Percentiles rank a stretch among this genome's conserved stretches.
Evolutionary conservation across 768 basidiomycete genomes (phyloP).

Genomic region (Hortiboletus flavorubellus): DNA sequence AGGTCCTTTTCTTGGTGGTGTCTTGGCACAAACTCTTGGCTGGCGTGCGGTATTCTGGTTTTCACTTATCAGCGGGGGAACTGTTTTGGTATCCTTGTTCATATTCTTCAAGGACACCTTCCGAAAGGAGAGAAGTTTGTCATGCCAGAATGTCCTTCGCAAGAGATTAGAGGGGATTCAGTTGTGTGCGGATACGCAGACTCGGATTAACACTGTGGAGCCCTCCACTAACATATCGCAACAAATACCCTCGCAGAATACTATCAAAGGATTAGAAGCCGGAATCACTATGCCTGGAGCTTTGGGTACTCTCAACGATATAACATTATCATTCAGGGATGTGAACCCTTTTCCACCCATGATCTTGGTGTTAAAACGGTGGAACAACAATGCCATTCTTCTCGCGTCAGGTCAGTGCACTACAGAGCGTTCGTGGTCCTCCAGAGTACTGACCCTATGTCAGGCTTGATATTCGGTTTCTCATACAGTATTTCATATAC

Average conservation of each 20-base stretch:
- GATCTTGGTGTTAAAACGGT: constrained; percentile 50
- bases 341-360: constrained; percentile 72
- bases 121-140: constrained; percentile 73
- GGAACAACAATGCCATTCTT: constrained; percentile 67
- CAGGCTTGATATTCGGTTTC: constrained; percentile 72
- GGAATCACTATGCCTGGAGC: background rate
- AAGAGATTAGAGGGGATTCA: constrained; percentile 33
- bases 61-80: constrained; percentile 56
- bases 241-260: background rate
- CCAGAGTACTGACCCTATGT: background rate
- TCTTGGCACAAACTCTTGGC: constrained; percentile 57
- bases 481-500: constrained; percentile 72
- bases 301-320: constrained; percentile 21
- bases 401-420: constrained; percentile 21
- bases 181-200: no score
- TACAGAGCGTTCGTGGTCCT: background rate
- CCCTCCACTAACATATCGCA: constrained; percentile 7
- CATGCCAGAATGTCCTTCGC: constrained; percentile 67
- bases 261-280: background rate
- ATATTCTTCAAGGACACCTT: constrained; percentile 80
- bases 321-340: constrained; percentile 60
- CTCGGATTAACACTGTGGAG: no score
- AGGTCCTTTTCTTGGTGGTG: constrained; percentile 71
- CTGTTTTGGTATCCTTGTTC: constrained; percentile 53
- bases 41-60: constrained; percentile 92